Conservation (phyloP, 768 basidiomycete species). For the Amanita muscaria region DNA sequence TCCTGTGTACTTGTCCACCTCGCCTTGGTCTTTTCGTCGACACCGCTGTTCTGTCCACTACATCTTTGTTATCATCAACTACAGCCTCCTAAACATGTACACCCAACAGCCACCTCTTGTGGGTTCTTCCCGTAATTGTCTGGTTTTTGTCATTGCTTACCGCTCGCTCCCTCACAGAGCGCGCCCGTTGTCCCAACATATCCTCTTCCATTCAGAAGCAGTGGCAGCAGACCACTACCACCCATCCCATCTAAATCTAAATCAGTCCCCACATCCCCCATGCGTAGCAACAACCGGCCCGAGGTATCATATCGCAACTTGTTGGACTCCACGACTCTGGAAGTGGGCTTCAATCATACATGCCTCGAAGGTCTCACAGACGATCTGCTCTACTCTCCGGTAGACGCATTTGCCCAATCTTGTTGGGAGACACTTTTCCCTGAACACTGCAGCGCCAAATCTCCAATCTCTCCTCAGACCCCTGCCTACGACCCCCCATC, state of each 20-base stretch:
- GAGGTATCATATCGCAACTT: slow-evolving; percentile 8
- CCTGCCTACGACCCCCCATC: neutral
- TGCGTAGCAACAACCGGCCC: neutral
- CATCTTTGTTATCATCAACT: too few species aligned
- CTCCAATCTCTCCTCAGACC: neutral
- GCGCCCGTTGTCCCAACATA: too few species aligned
- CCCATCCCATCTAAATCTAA: too few species aligned
- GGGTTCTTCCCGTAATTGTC: neutral
- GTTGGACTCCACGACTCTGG: slow-evolving; percentile 29
- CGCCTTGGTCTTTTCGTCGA: too few species aligned
- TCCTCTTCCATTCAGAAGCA: too few species aligned
- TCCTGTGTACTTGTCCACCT: too few species aligned
- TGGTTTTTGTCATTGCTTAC: neutral
- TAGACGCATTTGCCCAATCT: slow-evolving; percentile 26
- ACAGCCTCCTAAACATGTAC: too few species aligned
- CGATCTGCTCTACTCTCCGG: slow-evolving; percentile 26
- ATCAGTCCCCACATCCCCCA: neutral
- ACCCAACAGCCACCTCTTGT: neutral
- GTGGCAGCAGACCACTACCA: too few species aligned
- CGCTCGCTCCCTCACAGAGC: neutral
- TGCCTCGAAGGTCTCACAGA: slow-evolving; percentile 32
- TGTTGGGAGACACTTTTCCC: slow-evolving; percentile 25
- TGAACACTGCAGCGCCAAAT: neutral
- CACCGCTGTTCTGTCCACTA: too few species aligned
- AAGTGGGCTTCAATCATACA: slow-evolving; percentile 28